Percentiles rank a stretch among this genome's conserved stretches.
Conservation (phyloP, 2,329 filamentous ascomycete species). For the Pleomassaria siparia region DNA sequence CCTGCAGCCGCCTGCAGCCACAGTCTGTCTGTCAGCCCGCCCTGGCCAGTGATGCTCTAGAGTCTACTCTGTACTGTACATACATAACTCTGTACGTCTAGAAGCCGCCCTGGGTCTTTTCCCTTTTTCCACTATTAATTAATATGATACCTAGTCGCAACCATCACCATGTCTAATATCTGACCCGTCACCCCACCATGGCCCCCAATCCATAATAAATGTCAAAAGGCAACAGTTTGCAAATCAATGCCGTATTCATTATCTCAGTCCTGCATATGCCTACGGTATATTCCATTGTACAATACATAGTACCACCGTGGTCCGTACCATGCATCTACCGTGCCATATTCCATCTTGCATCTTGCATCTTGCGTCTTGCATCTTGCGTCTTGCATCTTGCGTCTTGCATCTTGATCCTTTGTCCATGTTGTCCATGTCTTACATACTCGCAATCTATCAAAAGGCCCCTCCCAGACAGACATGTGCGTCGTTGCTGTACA, state of each 20-base stretch:
- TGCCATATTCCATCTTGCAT: too few relatives aligned
- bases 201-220: background rate
- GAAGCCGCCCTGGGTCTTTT: background rate
- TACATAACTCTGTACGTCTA: too few relatives aligned
- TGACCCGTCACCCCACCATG: background rate
- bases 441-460: background rate
- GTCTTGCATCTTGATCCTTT: too few relatives aligned
- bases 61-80: too few relatives aligned
- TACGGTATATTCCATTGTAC: too few relatives aligned
- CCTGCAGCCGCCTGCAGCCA: conserved; percentile 19
- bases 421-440: too few relatives aligned
- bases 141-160: background rate
- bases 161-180: background rate
- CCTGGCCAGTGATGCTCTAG: background rate
- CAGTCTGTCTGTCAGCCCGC: conserved; percentile 1
- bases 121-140: too few relatives aligned
- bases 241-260: background rate
- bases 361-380: too few relatives aligned
- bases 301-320: too few relatives aligned
- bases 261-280: too few relatives aligned
- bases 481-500: background rate
- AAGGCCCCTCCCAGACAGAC: background rate
- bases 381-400: too few relatives aligned
- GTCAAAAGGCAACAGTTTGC: background rate
- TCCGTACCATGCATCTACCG: too few relatives aligned